phyloP scores from a whole-genome alignment of 345 rosid genomes.

The Microcos paniculata region DNA sequence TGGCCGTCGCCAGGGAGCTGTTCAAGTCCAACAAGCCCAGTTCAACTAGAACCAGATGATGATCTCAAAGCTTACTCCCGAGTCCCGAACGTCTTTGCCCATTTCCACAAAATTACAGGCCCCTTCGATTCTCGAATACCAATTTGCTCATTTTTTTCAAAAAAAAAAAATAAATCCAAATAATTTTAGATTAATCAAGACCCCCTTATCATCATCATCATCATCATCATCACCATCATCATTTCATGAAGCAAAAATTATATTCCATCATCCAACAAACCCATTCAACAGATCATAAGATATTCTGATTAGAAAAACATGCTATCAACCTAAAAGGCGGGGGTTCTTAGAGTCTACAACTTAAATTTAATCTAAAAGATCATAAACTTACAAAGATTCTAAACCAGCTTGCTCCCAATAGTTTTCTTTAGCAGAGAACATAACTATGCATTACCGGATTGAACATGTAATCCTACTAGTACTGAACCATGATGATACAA shows the following conservation, averaged over 20 bases:
- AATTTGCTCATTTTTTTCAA: too few species aligned
- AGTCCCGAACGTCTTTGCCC: not conserved
- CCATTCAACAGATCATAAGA: constrained; percentile 1
- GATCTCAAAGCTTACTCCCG: not conserved
- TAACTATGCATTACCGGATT: constrained; percentile 25
- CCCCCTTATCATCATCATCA: not conserved
- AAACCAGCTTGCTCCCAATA: constrained; percentile 13
- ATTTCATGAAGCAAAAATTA: not conserved
- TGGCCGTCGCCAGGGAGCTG: not conserved
- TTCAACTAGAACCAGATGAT: not conserved
- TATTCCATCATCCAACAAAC: not conserved
- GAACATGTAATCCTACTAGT: constrained; percentile 22
- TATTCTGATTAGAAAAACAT: not conserved
- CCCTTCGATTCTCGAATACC: not conserved
- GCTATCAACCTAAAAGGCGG: not conserved
- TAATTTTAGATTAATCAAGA: not conserved
- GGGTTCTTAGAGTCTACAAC: constrained; percentile 11
- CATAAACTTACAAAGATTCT: constrained; percentile 27
- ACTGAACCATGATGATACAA: constrained; percentile 28
- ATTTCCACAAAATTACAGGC: not conserved
- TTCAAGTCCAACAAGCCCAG: not conserved
- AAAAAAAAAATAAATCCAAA: not conserved
- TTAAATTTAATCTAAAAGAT: constrained; percentile 20
- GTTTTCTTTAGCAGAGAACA: constrained; percentile 12
- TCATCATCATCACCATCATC: not conserved